A percentile compares a stretch with the other conserved stretches of the same genome.
Evolutionary conservation across 345 rosid genomes (phyloP).

Genomic region (Salix koriyanagi): DNA sequence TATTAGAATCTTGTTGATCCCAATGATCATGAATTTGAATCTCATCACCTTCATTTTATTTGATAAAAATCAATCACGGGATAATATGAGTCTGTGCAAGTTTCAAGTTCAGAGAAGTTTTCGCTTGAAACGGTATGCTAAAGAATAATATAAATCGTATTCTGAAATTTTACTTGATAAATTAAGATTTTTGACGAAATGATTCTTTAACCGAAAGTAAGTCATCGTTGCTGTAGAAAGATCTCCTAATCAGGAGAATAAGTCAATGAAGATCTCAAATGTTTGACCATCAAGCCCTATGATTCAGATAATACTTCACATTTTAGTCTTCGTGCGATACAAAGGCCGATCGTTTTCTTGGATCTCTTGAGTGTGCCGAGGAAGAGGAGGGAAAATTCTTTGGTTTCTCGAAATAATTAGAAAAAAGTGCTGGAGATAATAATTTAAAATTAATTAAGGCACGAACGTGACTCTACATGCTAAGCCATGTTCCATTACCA

Average conservation of each 20-base stretch:
- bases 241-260: background rate
- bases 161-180: no score
- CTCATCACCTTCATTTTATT: no score
- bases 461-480: background rate
- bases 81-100: no score
- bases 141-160: no score
- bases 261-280: background rate
- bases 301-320: background rate
- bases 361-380: background rate
- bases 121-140: no score
- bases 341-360: background rate
- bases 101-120: no score
- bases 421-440: background rate
- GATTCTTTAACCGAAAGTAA: no score
- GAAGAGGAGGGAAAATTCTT: conserved; percentile 13
- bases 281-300: background rate
- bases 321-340: background rate
- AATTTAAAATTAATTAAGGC: background rate
- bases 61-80: no score
- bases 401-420: conserved; percentile 13
- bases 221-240: background rate
- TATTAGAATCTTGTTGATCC: no score
- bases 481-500: conserved; percentile 7
- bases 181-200: no score
- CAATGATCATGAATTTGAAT: no score